Base-by-base conservation (phyloP, 2,329 filamentous ascomycete genomes). In the Nectriaceae sp. region DNA sequence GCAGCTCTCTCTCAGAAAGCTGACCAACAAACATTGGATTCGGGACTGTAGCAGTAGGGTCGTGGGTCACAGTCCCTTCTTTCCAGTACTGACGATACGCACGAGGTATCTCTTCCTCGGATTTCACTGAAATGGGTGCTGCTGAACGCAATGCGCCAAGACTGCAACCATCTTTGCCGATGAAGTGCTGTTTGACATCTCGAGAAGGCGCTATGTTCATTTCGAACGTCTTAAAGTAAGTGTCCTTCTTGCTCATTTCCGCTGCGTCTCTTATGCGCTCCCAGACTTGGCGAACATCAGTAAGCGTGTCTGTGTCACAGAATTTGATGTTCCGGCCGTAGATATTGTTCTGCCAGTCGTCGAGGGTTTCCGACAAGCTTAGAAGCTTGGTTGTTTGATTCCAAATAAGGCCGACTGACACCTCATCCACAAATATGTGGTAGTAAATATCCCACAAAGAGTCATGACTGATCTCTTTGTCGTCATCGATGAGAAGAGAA, bases 381-480 rank as follows among this genome's bases (percentile, higher is more conserved):
- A 70, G 33, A 0, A 85, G 65, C 54, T 75, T 76, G 18, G 66
- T 59, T 0, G 72, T 65, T 46, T 83, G 79, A 1, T 47, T 19
- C 2, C 62, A 46, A 3, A 84, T 61, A 3, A 73, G 19, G 1
- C 59, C 21, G 0, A 72, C 54, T 3, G 74, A 67, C 3, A 62
- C 38, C 0, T 66, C 52, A 40, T 74, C 69, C 4, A 85, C 51
- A 31, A 70, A 73, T 4, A 79, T 56, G 53, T 83, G 71, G 60
- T 83, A 83, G 64, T 80, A 85, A 29, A 80, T 65, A 47, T 78
- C 72, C 80, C 80, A 84, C 3, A 77, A 63, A 6, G 56, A 44
- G 2, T 70, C 61, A 1, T 51, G 42, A 11, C 58, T 49, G 21
- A 62, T 35, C 19, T 53, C 54, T 1, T 65, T 48, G 5, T 61